Conservation (phyloP, 768 basidiomycete species). For the Panaeolus cyanescens region DNA sequence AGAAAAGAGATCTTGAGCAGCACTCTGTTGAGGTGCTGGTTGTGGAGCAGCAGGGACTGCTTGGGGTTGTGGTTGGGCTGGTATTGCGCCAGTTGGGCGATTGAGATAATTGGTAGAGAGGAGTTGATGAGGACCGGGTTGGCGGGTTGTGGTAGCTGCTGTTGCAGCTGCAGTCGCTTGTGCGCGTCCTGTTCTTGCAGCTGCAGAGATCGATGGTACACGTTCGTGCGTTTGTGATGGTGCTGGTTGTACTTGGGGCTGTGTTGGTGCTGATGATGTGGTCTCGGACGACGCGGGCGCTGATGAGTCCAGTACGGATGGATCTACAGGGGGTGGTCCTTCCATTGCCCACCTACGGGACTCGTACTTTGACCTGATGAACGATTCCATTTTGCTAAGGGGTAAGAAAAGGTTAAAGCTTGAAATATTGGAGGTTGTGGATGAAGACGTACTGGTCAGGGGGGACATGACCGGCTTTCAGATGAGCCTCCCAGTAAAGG, state of each 20-base stretch:
- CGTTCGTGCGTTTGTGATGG: constrained; percentile 26
- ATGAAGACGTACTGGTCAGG: constrained; percentile 82
- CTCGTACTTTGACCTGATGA: constrained; percentile 97
- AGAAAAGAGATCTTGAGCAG: constrained; percentile 66
- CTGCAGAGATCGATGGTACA: background rate
- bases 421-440: constrained; percentile 1
- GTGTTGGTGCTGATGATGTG: constrained; percentile 20
- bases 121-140: constrained; percentile 57
- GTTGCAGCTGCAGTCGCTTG: constrained; percentile 12
- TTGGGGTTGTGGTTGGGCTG: background rate
- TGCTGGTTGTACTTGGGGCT: constrained; percentile 19
- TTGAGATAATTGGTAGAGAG: constrained; percentile 45
- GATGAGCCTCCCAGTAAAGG: constrained; percentile 95
- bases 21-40: constrained; percentile 26
- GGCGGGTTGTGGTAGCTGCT: constrained; percentile 36
- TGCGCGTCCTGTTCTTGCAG: background rate
- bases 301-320: constrained; percentile 67
- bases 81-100: constrained; percentile 13
- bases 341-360: constrained; percentile 90
- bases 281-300: constrained; percentile 23
- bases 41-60: constrained; percentile 26
- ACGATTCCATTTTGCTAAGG: constrained; percentile 93
- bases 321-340: constrained; percentile 83
- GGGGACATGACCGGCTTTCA: constrained; percentile 88
- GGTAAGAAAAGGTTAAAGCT: background rate